phyloP scores from a whole-genome alignment of 2,329 filamentous ascomycete species.

The Colletotrichum camelliae region DNA sequence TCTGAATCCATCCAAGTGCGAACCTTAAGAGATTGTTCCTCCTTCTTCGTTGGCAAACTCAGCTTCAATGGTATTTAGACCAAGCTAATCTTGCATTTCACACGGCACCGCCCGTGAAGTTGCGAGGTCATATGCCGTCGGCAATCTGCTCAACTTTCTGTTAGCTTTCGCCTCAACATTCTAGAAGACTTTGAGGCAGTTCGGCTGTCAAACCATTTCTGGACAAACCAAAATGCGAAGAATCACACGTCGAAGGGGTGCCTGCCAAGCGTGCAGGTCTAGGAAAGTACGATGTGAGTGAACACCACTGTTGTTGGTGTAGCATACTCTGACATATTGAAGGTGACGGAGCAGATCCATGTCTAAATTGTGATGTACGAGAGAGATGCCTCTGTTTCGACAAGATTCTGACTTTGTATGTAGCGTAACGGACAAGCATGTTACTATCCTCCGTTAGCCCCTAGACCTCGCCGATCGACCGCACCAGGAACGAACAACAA shows the following conservation, averaged over 20 bases:
- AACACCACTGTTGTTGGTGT: background rate
- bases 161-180: background rate
- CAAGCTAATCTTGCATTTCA: background rate
- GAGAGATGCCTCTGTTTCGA: background rate
- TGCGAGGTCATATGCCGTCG: background rate
- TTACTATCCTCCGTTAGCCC: slow-evolving; percentile 6
- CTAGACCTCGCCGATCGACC: background rate
- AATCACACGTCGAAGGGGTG: slow-evolving; percentile 15
- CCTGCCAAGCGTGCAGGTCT: slow-evolving; percentile 11
- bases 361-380: slow-evolving; percentile 12
- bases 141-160: background rate
- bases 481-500: background rate
- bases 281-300: slow-evolving; percentile 18
- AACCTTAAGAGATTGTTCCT: background rate
- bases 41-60: background rate
- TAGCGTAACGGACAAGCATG: slow-evolving; percentile 14
- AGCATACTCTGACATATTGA: background rate
- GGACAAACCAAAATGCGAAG: background rate
- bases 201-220: background rate
- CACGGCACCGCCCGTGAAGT: background rate
- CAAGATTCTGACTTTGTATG: background rate
- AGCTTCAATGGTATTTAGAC: background rate
- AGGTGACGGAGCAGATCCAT: slow-evolving; percentile 16
- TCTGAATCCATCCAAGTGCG: background rate
- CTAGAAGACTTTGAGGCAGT: background rate